Conservation (phyloP, 2,329 filamentous ascomycete genomes). For the Phaeosphaeria sp. region DNA sequence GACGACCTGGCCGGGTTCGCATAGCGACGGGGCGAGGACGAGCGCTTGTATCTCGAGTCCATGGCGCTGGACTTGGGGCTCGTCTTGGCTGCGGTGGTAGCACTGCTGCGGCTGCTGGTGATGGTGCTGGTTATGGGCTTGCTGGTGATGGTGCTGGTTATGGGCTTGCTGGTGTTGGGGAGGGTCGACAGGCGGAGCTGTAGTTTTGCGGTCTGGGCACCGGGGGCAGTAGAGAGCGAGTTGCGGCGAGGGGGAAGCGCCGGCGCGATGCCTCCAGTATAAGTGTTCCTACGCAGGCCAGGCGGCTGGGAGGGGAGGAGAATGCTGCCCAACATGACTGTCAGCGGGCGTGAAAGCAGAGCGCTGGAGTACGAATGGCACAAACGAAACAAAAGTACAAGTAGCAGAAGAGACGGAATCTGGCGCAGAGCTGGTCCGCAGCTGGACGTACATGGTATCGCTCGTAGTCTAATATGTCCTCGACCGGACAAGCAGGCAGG, state of each 20-base stretch:
- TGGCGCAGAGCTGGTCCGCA: slow-evolving; percentile 33
- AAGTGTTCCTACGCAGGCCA: slow-evolving; percentile 26
- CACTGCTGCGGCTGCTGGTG: not conserved
- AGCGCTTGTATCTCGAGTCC: slow-evolving; percentile 45
- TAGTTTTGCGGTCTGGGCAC: slow-evolving; percentile 28
- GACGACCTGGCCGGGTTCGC: slow-evolving; percentile 44
- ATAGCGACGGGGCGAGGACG: slow-evolving; percentile 44
- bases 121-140: not conserved
- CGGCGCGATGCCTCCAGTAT: slow-evolving; percentile 23
- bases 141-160: not conserved
- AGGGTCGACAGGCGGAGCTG: slow-evolving; percentile 17
- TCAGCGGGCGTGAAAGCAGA: slow-evolving; percentile 30
- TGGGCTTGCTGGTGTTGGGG: slow-evolving; percentile 1
- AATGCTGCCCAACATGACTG: slow-evolving; percentile 44
- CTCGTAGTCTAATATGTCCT: slow-evolving; percentile 13
- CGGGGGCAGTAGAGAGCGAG: slow-evolving; percentile 27
- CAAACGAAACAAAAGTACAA: slow-evolving; percentile 24
- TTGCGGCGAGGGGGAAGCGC: slow-evolving; percentile 35
- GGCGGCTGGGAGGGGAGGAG: slow-evolving; percentile 31
- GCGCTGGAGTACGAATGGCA: slow-evolving; percentile 11
- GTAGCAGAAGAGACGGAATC: slow-evolving; percentile 19
- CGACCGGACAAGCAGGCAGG: not conserved
- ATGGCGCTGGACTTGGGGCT: slow-evolving; percentile 32
- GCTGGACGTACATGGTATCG: slow-evolving; percentile 44
- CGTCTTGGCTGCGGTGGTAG: slow-evolving; percentile 1